Evolutionary conservation across 2,329 filamentous ascomycete species (phyloP), one percentile per base, ranked within the genome.

Genomic region (Epichloe gansuensis): DNA sequence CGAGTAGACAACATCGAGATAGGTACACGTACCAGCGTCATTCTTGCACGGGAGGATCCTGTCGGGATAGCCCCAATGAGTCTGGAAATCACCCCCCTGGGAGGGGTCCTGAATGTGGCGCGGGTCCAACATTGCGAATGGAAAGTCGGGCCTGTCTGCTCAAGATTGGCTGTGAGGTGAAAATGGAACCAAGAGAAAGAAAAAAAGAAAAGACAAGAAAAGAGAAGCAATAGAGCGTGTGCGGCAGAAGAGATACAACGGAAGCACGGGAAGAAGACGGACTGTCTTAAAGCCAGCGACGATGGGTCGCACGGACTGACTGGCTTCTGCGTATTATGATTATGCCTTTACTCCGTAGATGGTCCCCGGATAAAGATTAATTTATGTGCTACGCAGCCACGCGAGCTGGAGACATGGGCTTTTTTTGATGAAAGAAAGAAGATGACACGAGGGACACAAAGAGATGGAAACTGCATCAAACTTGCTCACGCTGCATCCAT

Each of bases 1-100:
- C 25, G 56, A 54, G 54, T 78, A 78, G 46, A 78, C 74, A 36
- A 70, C 65, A 53, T 78, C 75, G 47, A 78, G 71, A 58, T 76
- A 75, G 27, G 60, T 68, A 61, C 73, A 76, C 7, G 71, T 71
- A n/a, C 71, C 73, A 12, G 64, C 57, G 52, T 75, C 73, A 59
- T 66, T 73, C 49, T 63, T 68, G 61, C 73, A 75, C 3, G 73
- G 73, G 3, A 75, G 42, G 0, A 68, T 64, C 25, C 73, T 69
- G 56, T 68, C 65, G n/a, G 65, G 66, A 52, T 74, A 75, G 43
- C 73, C 73, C 73, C 73, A 75, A 59, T 75, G 71, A 39, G 64
- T 64, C 51, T 70, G 64, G 13, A 69, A 52, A n/a, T 53, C 50
- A 31, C 57, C 56, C n/a, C 17, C 65, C 68, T 64, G 63, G 31